Base-by-base conservation (phyloP, 148 eudicot genomes). In the Tetragonia tetragonoides region DNA sequence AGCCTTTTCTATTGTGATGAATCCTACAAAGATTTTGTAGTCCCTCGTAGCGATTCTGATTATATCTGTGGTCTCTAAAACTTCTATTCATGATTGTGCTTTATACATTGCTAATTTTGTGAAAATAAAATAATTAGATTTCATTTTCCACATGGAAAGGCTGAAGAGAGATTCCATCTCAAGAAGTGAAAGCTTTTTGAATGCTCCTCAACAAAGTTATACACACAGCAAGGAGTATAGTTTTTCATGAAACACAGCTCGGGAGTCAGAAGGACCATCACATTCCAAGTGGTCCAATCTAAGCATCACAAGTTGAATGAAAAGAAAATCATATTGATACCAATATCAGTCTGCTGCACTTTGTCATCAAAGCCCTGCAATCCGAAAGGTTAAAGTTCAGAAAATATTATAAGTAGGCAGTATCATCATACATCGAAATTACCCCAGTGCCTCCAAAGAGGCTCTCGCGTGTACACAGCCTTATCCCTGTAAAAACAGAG, bases 351-450 rank as follows among this genome's bases (percentile, higher is more conserved):
- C 81, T 80, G 87, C 84, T 90, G 83, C 74, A 23, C 64, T 79
- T 75, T 79, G 62, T 81, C 83, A 70, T 79, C 86, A 23, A 23
- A 41, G 10, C 54, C 89, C 95, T 91, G 84, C 79, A 85, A n/a
- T 39, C 6, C n/a, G 24, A 80, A 81, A 70, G 47, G 18, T 12
- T 5, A 40, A 14, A 10, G 39, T 65, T 12, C 59, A 41, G 17
- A 41, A 62, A 41, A 62, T 4, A 41, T 53, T 28, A 47, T 28
- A 28, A 28, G 34, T 28, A 28, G 1, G 34, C 34, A 28, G 34
- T 28, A 28, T 28, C 34, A 28, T 28, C 34, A 28, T 28, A 28
- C 34, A 28, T 28, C 34, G 1, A 28, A 28, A 1, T 28, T 28
- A 28, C 34, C 34, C 0, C 34, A 28, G 34, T 28, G 34, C 34